Evolutionary conservation across 768 basidiomycete species (phyloP), one percentile per base, ranked within the genome.

Genomic region (Tubosaeta sp.): DNA sequence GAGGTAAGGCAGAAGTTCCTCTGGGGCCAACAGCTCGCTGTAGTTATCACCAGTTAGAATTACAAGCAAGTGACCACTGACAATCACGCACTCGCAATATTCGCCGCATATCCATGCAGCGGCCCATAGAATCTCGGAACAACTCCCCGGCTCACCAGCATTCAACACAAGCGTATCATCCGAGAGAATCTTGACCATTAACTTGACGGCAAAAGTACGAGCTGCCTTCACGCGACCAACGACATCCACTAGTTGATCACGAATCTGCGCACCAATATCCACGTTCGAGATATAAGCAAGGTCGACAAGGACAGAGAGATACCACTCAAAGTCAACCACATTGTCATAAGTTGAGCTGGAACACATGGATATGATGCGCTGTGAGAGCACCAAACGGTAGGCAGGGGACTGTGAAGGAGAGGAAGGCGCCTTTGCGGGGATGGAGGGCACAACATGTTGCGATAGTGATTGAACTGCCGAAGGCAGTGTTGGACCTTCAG

Each of bases 101-200:
- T 99, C 97, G 17, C 95, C 95, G 56, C 91, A 93, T 59, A 97
- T 89, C 90, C 91, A 99, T 6, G 93, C 92, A 10, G 94, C 95
- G 0, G 95, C 97, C 81, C 90, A 92, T 2, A 97, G 73, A 9
- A 95, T 81, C 63, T 95, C 91, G 0, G 85, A 81, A 61, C 91
- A 95, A 64, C 83, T 85, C 1, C 82, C 85, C 46, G 80, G 79
- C 19, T 90, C 86, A 17, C 74, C 71, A 3, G 84, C 83, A 64
- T 83, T 84, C 49, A 78, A 72, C 46, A 92, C 58, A 60, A 95
- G 79, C 0, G 78, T 77, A 41, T 91, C 86, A 57, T 98, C 95
- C 43, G 79, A 81, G 38, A 98, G 67, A 9, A 98, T 64, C 45
- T 85, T 84, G 54, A 85, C 83, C 84, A 95, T 88, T 48, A 95